These are phyloP conservation scores for Polyplosphaeria fusca DNA, from an alignment of 495 filamentous ascomycete genomes.

Conservation along the genomic window DNA sequence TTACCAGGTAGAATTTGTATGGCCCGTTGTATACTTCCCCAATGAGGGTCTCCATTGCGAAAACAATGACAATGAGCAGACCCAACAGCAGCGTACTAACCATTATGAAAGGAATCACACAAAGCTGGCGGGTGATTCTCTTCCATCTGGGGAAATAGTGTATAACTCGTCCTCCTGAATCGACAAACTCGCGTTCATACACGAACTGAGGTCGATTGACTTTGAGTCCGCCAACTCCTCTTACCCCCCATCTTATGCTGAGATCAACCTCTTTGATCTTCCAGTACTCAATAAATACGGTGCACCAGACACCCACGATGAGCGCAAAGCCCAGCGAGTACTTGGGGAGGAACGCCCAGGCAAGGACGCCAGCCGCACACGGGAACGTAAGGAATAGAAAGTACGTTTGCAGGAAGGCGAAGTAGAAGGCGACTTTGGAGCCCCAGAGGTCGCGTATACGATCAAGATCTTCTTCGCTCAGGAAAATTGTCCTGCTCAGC, in stretches of 20 bases:
- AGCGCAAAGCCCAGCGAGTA: background rate
- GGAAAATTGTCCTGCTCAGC: background rate
- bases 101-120: background rate
- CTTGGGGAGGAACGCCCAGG: background rate
- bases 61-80: background rate
- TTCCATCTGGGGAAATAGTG: conserved; percentile 5
- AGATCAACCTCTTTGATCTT: conserved; percentile 3
- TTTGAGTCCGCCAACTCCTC: background rate
- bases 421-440: background rate
- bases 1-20: no score
- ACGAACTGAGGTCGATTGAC: background rate
- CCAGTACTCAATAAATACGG: conserved; percentile 1
- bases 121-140: background rate
- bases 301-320: background rate
- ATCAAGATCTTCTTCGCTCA: background rate
- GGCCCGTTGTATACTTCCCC: no score
- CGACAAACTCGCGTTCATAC: background rate
- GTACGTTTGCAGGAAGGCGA: background rate
- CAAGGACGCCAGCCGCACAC: background rate
- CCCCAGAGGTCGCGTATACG: background rate
- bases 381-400: background rate
- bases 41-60: no score
- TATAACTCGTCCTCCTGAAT: background rate
- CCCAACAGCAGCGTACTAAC: background rate
- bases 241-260: background rate